Evolutionary conservation across 805 yeast genomes (phyloP).

Genomic region (Candida vartiovaarae): DNA sequence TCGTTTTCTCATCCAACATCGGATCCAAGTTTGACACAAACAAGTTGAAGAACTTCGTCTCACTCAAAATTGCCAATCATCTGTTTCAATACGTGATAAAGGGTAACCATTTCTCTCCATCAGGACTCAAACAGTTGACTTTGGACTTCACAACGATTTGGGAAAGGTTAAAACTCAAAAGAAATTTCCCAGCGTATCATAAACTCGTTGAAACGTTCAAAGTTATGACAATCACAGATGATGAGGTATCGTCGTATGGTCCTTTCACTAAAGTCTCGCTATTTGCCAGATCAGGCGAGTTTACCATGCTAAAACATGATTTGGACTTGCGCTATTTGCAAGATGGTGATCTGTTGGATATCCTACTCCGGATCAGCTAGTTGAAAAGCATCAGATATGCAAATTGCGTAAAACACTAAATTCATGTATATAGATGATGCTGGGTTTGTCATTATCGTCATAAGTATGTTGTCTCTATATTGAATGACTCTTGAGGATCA

Average conservation of each 20-base stretch:
- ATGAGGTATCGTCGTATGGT: conserved; percentile 8
- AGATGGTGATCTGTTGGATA: conserved; percentile 31
- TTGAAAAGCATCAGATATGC: no score
- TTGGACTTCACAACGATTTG: conserved; percentile 26
- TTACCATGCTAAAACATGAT: conserved; percentile 18
- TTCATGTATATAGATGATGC: conserved; percentile 7
- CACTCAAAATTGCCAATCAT: conserved; percentile 25
- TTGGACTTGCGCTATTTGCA: conserved; percentile 16
- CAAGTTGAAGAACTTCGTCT: conserved; percentile 19
- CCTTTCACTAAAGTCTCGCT: conserved; percentile 18
- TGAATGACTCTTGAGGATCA: not conserved
- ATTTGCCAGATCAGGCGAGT: conserved; percentile 26
- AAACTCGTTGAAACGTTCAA: conserved; percentile 18
- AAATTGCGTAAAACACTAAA: no score
- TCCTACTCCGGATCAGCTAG: conserved; percentile 26
- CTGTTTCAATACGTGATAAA: conserved; percentile 30
- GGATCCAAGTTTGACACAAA: conserved; percentile 13
- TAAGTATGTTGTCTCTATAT: not conserved
- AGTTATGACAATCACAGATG: conserved; percentile 25
- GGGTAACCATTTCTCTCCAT: conserved; percentile 28
- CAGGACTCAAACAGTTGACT: conserved; percentile 28
- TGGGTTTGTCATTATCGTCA: not conserved
- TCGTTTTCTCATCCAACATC: conserved; percentile 13
- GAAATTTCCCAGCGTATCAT: conserved; percentile 14
- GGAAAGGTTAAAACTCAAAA: conserved; percentile 19